A percentile compares a stretch with the other conserved stretches of the same genome.
Evolutionary conservation across 768 basidiomycete genomes (phyloP).

Genomic region (Mycena maculata): DNA sequence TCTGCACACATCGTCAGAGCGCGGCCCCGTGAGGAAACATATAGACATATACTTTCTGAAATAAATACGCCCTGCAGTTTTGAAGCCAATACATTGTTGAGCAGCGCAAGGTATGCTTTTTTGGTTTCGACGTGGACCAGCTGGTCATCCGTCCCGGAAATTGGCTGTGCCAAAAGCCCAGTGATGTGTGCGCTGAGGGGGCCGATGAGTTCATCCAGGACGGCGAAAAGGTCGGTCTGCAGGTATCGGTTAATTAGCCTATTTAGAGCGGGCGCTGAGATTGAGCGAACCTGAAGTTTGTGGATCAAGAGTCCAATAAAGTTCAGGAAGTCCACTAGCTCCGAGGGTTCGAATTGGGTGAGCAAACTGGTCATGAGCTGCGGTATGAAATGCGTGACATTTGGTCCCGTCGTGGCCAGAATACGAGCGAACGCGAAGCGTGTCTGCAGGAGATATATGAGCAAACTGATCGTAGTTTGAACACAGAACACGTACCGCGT

Average conservation of each 20-base stretch:
- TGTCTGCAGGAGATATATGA: slow-evolving; percentile 61
- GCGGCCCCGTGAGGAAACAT: not conserved
- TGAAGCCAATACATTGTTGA: slow-evolving; percentile 85
- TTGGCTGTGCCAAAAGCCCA: slow-evolving; percentile 81
- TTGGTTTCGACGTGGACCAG: slow-evolving; percentile 84
- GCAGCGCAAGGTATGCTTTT: slow-evolving; percentile 86
- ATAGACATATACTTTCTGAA: slow-evolving; percentile 76
- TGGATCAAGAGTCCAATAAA: slow-evolving; percentile 94
- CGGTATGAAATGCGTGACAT: slow-evolving; percentile 88
- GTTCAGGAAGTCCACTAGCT: slow-evolving; percentile 94
- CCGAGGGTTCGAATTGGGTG: slow-evolving; percentile 90
- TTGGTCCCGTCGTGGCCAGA: slow-evolving; percentile 88
- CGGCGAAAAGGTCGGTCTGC: slow-evolving; percentile 86
- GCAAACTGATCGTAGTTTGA: not conserved
- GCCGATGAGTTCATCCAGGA: slow-evolving; percentile 89
- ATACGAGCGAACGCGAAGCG: slow-evolving; percentile 95
- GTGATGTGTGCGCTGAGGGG: slow-evolving; percentile 89
- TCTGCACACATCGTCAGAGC: slow-evolving; percentile 38
- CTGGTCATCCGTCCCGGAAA: slow-evolving; percentile 88
- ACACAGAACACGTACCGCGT: slow-evolving; percentile 74
- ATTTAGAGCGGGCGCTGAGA: slow-evolving; percentile 4
- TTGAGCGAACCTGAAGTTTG: slow-evolving; percentile 78
- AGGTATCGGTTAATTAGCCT: not conserved
- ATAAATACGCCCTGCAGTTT: slow-evolving; percentile 87
- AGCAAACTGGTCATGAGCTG: slow-evolving; percentile 91